phyloP scores from a whole-genome alignment of 1,284 basidiomycete genomes.

The Chalciporus sp. region DNA sequence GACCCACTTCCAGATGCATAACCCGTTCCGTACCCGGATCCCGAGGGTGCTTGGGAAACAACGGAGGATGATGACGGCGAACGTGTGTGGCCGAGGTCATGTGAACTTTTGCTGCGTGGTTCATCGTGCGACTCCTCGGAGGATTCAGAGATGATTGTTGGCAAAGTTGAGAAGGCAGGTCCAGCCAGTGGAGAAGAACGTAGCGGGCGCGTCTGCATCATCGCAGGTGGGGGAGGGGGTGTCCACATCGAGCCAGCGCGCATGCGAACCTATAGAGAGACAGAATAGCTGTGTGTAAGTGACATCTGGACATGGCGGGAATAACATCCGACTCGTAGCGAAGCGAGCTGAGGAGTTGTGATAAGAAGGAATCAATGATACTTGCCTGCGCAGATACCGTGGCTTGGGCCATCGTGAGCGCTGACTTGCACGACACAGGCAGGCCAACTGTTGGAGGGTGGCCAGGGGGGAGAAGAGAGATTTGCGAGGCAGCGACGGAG shows the following conservation, averaged over 20 bases:
- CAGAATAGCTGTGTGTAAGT: not conserved
- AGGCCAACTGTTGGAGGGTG: not conserved
- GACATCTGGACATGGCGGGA: not conserved
- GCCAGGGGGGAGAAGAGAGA: not conserved
- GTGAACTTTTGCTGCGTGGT: not conserved
- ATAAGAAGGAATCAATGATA: not conserved
- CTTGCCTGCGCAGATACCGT: conserved; percentile 17
- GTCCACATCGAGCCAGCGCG: conserved; percentile 16
- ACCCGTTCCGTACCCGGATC: conserved; percentile 15
- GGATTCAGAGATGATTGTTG: conserved; percentile 22
- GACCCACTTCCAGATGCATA: conserved; percentile 21
- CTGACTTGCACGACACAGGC: not conserved
- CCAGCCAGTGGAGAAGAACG: conserved; percentile 33
- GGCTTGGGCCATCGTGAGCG: not conserved
- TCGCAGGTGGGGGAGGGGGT: conserved; percentile 4
- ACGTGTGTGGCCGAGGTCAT: conserved; percentile 1
- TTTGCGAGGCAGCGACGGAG: not conserved
- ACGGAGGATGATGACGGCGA: conserved; percentile 21
- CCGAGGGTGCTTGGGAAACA: conserved; percentile 17
- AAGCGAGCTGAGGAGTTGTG: not conserved
- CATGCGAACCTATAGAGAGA: conserved; percentile 17
- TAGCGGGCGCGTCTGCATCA: conserved; percentile 26
- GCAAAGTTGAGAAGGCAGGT: conserved; percentile 28
- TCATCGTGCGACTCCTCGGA: conserved; percentile 21
- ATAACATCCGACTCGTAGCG: not conserved